Evolutionary conservation across 176 grass and related monocot genomes (phyloP).

Genomic region (Oryza punctata): DNA sequence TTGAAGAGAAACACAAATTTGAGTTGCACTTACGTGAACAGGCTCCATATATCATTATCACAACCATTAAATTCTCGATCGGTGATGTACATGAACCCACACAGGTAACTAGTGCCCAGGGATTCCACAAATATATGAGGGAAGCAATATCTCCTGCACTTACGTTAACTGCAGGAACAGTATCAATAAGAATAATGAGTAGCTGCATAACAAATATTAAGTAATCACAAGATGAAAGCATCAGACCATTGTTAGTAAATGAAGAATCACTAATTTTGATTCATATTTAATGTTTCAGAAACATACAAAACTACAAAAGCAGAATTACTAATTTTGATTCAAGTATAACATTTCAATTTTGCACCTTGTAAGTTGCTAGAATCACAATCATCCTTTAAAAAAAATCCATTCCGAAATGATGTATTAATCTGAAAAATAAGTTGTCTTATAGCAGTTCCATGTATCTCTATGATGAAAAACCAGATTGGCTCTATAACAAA

Average conservation of each 20-base stretch:
- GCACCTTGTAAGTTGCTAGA: neutral
- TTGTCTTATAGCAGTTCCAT: neutral
- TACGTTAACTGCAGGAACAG: slow-evolving; percentile 51
- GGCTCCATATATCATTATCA: slow-evolving; percentile 85
- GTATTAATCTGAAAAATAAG: neutral
- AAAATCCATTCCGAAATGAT: neutral
- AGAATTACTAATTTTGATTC: slow-evolving; percentile 3
- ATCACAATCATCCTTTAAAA: neutral
- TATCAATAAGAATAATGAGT: slow-evolving; percentile 22
- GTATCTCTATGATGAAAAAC: neutral
- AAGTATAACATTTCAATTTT: neutral
- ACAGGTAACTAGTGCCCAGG: slow-evolving; percentile 87
- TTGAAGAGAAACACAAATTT: slow-evolving; percentile 19
- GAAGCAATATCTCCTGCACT: slow-evolving; percentile 78
- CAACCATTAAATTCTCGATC: slow-evolving; percentile 91
- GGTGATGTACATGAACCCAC: slow-evolving; percentile 88
- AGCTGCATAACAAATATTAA: slow-evolving; percentile 15
- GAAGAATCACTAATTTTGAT: too few species aligned
- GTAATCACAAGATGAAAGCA: slow-evolving; percentile 21
- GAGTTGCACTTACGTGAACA: slow-evolving; percentile 67
- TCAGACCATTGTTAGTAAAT: neutral
- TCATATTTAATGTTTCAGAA: neutral
- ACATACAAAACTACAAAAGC: neutral
- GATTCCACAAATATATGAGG: slow-evolving; percentile 96
- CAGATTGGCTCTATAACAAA: neutral